These are phyloP conservation scores for Fraxinus pennsylvanica DNA, from an alignment of 257 asterid species.

Conservation along the genomic window DNA sequence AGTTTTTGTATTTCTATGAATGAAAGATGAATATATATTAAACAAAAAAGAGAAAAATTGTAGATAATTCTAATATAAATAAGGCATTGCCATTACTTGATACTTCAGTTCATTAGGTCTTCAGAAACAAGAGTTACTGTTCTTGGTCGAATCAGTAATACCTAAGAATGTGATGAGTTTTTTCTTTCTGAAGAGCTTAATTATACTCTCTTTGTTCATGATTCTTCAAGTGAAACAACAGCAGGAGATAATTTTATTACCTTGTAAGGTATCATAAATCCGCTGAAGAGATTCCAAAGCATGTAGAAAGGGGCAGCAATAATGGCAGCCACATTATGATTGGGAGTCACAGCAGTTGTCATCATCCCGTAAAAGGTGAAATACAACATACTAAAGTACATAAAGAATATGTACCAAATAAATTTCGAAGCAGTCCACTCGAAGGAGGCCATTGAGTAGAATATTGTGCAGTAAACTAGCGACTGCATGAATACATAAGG, in stretches of 20 bases:
- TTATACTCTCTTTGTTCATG: background rate
- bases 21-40: too few species aligned
- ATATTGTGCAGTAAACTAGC: conserved; percentile 61
- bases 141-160: background rate
- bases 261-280: conserved; percentile 83
- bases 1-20: too few species aligned
- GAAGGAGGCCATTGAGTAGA: conserved; percentile 44
- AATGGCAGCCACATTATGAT: conserved; percentile 14
- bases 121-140: background rate
- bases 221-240: conserved; percentile 1
- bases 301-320: conserved; percentile 11
- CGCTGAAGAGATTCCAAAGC: conserved; percentile 21
- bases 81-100: background rate
- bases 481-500: conserved; percentile 44
- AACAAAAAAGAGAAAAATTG: too few species aligned
- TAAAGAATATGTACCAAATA: conserved; percentile 21
- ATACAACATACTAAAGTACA: conserved; percentile 22
- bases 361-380: conserved; percentile 20
- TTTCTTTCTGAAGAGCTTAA: background rate
- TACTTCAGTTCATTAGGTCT: background rate
- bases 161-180: background rate
- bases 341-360: conserved; percentile 26
- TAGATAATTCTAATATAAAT: background rate
- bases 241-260: conserved; percentile 36
- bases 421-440: conserved; percentile 26